Evolutionary conservation across 78 protist species (phyloP).

Genomic region (Chrysochromulina tobinii): DNA sequence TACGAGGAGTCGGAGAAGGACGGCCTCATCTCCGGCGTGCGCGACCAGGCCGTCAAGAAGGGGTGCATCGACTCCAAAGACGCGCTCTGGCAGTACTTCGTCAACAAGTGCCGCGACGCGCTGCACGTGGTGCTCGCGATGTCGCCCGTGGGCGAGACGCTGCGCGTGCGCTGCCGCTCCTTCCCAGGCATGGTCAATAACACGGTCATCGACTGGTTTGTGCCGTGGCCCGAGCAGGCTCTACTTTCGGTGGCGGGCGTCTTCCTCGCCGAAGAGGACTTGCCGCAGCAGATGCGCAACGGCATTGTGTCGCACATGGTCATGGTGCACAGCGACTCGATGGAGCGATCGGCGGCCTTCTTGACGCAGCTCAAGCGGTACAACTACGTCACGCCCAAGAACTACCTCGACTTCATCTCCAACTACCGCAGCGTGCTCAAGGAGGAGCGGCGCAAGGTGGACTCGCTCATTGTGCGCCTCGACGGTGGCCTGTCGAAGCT

Average conservation of each 20-base stretch:
- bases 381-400: slow-evolving; percentile 91
- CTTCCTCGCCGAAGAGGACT: slow-evolving; percentile 51
- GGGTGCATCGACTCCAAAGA: slow-evolving; percentile 61
- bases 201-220: slow-evolving; percentile 90
- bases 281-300: slow-evolving; percentile 25
- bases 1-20: slow-evolving; percentile 80
- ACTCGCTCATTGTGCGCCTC: slow-evolving; percentile 50
- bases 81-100: slow-evolving; percentile 73
- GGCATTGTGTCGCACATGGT: slow-evolving; percentile 74
- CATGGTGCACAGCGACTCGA: slow-evolving; percentile 60
- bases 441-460: slow-evolving; percentile 35
- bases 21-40: slow-evolving; percentile 42
- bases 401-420: slow-evolving; percentile 83
- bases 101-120: slow-evolving; percentile 77
- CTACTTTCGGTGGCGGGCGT: slow-evolving; percentile 70
- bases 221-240: slow-evolving; percentile 83
- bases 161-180: slow-evolving; percentile 80
- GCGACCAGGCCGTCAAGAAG: slow-evolving; percentile 35
- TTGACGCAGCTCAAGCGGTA: slow-evolving; percentile 59
- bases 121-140: slow-evolving; percentile 87
- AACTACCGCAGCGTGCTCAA: slow-evolving; percentile 57
- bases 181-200: slow-evolving; percentile 88
- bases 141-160: slow-evolving; percentile 84
- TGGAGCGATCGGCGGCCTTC: slow-evolving; percentile 26
- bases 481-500: slow-evolving; percentile 80